These are phyloP conservation scores for Naumovozyma castellii DNA, from an alignment of 805 yeast genomes.

Conservation along the genomic window DNA sequence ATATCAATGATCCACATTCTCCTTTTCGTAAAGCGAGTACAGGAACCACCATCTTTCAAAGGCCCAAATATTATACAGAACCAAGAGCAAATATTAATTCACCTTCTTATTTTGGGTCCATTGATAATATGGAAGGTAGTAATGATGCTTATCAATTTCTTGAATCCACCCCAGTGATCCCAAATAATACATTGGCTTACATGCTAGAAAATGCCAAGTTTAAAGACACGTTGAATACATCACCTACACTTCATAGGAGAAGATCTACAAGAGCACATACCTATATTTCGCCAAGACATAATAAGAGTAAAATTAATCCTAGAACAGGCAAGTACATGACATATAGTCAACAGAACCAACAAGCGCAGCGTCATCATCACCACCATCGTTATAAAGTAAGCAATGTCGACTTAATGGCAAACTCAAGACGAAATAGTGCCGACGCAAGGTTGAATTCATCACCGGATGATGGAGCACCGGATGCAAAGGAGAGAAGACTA, in stretches of 20 bases:
- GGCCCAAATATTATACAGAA: neutral
- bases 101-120: neutral
- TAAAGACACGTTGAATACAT: neutral
- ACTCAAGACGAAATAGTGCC: conserved; percentile 7
- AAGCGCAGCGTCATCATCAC: neutral
- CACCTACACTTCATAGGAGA: neutral
- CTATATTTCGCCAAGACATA: neutral
- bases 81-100: neutral
- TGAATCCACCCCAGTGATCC: neutral
- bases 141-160: neutral
- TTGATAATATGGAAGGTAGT: neutral
- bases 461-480: neutral
- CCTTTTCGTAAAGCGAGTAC: neutral
- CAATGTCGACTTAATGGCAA: neutral
- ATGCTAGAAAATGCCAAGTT: neutral
- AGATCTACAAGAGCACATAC: neutral
- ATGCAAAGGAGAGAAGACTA: neutral
- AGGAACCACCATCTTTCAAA: neutral
- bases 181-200: neutral
- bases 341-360: too few species aligned
- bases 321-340: neutral
- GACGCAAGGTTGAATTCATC: conserved; percentile 3
- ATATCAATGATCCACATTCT: neutral
- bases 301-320: neutral
- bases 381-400: neutral